A percentile compares a stretch with the other conserved stretches of the same genome.
phyloP scores from a whole-genome alignment of 495 filamentous ascomycete species.

The Podospora comata region DNA sequence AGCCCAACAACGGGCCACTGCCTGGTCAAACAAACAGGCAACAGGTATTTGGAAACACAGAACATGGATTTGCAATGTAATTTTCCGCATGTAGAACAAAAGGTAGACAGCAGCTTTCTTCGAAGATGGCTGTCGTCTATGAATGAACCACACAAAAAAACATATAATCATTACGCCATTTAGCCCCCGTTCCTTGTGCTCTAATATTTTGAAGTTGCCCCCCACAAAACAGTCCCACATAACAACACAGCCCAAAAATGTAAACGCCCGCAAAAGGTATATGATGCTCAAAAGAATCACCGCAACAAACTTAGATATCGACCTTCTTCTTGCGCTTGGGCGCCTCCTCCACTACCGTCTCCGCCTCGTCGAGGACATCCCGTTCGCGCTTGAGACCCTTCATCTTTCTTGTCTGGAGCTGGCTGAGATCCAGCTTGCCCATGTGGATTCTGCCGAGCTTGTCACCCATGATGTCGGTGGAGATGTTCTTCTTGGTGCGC shows the following conservation, averaged over 20 bases:
- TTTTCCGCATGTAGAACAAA: background rate
- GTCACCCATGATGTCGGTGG: constrained; percentile 86
- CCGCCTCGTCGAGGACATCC: constrained; percentile 41
- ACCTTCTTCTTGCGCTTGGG: constrained; percentile 27
- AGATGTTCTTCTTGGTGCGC: constrained; percentile 92
- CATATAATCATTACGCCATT: background rate
- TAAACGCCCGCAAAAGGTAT: background rate
- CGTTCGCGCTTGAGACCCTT: constrained; percentile 88
- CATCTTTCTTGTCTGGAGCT: constrained; percentile 97
- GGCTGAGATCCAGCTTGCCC: constrained; percentile 81
- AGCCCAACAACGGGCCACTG: background rate
- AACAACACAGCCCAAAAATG: background rate
- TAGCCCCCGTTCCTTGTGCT: background rate
- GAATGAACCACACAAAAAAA: constrained; percentile 12
- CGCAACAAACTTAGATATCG: background rate
- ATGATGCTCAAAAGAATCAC: constrained; percentile 4
- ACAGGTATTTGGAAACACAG: background rate
- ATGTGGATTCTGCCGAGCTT: constrained; percentile 93
- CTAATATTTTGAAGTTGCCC: background rate
- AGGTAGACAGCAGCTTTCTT: constrained; percentile 1
- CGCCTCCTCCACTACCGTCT: constrained; percentile 16
- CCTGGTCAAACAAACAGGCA: background rate
- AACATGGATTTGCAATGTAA: background rate
- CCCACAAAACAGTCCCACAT: background rate
- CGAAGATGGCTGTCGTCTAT: constrained; percentile 2